A percentile compares a stretch with the other conserved stretches of the same genome.
Evolutionary conservation across 129 eudicot genomes (phyloP).

Genomic region (Artemisia argyi): DNA sequence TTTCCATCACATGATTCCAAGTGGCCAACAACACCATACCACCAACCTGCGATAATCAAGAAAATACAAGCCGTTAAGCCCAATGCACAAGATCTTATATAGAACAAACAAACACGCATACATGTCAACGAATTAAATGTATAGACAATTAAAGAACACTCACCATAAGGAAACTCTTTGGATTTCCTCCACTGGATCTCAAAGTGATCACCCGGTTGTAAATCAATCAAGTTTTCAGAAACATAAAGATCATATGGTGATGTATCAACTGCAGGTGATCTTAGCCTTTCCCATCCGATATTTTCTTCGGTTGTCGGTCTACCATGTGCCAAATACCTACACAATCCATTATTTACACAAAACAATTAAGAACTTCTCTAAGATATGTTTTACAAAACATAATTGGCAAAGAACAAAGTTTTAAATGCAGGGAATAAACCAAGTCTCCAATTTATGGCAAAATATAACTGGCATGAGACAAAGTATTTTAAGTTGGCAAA

Average conservation of each 20-base stretch:
- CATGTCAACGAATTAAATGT: constrained; percentile 11
- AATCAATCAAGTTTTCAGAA: constrained; percentile 58
- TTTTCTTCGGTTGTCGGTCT: constrained; percentile 71
- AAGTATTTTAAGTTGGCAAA: not conserved
- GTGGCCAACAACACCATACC: constrained; percentile 98
- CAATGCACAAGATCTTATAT: constrained; percentile 3
- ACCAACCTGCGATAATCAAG: constrained; percentile 73
- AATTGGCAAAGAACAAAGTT: too few relatives aligned
- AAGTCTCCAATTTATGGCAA: not conserved
- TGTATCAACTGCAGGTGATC: constrained; percentile 70
- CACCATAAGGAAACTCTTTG: constrained; percentile 73
- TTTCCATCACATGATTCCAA: constrained; percentile 69
- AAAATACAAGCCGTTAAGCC: constrained; percentile 20
- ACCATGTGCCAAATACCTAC: constrained; percentile 38
- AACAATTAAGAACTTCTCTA: not conserved
- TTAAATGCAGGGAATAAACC: too few relatives aligned
- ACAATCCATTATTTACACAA: constrained; percentile 11
- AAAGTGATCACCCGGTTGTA: constrained; percentile 77
- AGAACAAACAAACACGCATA: not conserved
- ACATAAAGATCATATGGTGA: constrained; percentile 55
- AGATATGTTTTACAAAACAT: not conserved
- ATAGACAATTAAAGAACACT: constrained; percentile 14
- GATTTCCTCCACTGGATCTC: constrained; percentile 93
- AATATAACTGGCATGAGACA: not conserved
- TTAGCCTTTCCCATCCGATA: constrained; percentile 73